Conservation (phyloP, 495 filamentous ascomycete species). For the Aspergillus asperescens region DNA sequence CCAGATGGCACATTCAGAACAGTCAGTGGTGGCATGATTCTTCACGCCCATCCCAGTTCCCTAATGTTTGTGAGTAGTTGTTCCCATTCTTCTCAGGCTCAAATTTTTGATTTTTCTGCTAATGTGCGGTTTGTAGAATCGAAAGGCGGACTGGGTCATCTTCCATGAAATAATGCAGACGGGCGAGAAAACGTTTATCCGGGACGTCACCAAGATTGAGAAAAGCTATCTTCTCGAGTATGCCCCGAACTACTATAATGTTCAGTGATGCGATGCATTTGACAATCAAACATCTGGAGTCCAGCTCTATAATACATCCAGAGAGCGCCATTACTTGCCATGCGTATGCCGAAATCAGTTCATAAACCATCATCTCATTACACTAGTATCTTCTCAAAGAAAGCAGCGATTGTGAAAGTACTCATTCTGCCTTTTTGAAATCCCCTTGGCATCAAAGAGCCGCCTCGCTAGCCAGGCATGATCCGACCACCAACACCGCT, state of each 20-base stretch:
- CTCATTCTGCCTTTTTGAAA: too few relatives aligned
- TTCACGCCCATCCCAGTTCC: conserved; percentile 88
- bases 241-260: conserved; percentile 76
- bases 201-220: conserved; percentile 88
- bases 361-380: background rate
- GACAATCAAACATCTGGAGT: conserved; percentile 8
- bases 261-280: conserved; percentile 30
- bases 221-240: conserved; percentile 88
- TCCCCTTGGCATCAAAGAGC: background rate
- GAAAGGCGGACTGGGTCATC: conserved; percentile 96
- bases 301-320: conserved; percentile 10
- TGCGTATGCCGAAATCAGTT: background rate
- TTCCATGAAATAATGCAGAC: conserved; percentile 96
- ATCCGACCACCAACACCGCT: conserved; percentile 35
- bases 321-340: background rate
- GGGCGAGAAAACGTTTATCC: conserved; percentile 81
- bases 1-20: conserved; percentile 86
- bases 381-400: background rate
- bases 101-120: conserved; percentile 8
- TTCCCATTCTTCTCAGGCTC: background rate
- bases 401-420: background rate
- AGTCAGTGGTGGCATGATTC: conserved; percentile 62
- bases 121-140: conserved; percentile 51
- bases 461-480: conserved; percentile 37
- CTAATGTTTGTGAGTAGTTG: conserved; percentile 73